phyloP scores from a whole-genome alignment of 352 stramenopile species.

The Globisporangium camurandrum region DNA sequence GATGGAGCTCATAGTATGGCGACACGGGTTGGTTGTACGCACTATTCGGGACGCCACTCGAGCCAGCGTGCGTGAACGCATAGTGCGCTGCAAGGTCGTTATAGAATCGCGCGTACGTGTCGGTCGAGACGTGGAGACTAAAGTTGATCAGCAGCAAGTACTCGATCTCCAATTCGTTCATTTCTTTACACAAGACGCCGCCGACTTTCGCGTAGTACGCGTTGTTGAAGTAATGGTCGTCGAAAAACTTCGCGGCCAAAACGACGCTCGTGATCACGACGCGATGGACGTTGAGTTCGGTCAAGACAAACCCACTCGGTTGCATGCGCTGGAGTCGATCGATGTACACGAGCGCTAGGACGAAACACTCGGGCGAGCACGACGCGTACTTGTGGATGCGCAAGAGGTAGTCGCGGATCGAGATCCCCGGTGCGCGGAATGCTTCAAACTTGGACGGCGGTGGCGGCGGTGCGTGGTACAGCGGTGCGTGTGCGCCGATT shows the following conservation, averaged over 20 bases:
- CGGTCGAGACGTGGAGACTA: slow-evolving; percentile 90
- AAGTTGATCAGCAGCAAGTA: slow-evolving; percentile 98
- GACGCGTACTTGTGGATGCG: slow-evolving; percentile 97
- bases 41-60: slow-evolving; percentile 44
- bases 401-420: slow-evolving; percentile 74
- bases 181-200: slow-evolving; percentile 88
- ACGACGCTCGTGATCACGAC: slow-evolving; percentile 97
- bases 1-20: slow-evolving; percentile 44
- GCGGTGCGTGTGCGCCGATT: not conserved
- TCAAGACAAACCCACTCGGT: slow-evolving; percentile 88
- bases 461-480: slow-evolving; percentile 42
- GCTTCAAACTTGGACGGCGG: slow-evolving; percentile 81
- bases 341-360: slow-evolving; percentile 98
- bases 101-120: slow-evolving; percentile 90
- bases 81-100: slow-evolving; percentile 85
- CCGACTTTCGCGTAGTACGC: slow-evolving; percentile 98
- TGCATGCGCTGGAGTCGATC: slow-evolving; percentile 96
- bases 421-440: slow-evolving; percentile 76
- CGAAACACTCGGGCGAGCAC: slow-evolving; percentile 98
- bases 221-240: slow-evolving; percentile 99
- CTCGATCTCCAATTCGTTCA: slow-evolving; percentile 98
- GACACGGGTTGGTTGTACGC: slow-evolving; percentile 23
- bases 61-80: slow-evolving; percentile 26
- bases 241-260: slow-evolving; percentile 98
- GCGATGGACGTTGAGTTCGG: slow-evolving; percentile 96